phyloP scores from a whole-genome alignment of 805 yeast genomes.

The Yamadazyma paraphyllophila region DNA sequence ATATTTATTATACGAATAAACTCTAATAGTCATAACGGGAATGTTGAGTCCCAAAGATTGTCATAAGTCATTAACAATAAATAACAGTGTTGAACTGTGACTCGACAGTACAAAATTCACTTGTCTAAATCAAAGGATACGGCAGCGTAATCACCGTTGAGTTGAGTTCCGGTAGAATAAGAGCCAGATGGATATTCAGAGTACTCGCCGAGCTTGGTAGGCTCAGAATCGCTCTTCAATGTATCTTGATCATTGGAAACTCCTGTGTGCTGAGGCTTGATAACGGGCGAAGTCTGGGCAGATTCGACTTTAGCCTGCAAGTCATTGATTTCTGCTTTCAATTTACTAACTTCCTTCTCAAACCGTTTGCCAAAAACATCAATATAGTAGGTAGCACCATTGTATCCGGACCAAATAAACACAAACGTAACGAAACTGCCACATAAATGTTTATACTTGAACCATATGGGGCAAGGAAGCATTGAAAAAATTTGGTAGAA shows the following conservation, averaged over 20 bases:
- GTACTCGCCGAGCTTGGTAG: not conserved
- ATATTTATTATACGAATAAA: not conserved
- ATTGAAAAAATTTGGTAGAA: constrained; percentile 82
- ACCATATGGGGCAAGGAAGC: constrained; percentile 89
- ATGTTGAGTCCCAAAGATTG: not conserved
- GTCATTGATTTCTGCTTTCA: constrained; percentile 68
- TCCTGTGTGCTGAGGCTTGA: constrained; percentile 12
- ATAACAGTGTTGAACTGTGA: constrained; percentile 3
- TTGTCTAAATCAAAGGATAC: not conserved
- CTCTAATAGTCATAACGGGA: not conserved
- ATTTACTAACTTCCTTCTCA: constrained; percentile 75
- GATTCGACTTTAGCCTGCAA: constrained; percentile 43
- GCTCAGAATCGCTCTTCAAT: not conserved
- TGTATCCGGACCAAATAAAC: constrained; percentile 78
- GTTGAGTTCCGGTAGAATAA: not conserved
- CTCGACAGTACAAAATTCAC: not conserved
- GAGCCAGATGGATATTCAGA: not conserved
- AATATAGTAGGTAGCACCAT: constrained; percentile 93
- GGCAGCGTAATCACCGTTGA: not conserved
- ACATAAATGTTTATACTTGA: constrained; percentile 64
- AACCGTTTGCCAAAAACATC: constrained; percentile 89
- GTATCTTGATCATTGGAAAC: constrained; percentile 4
- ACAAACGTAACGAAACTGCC: constrained; percentile 65
- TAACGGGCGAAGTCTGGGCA: constrained; percentile 16
- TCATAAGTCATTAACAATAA: not conserved